Conservation (phyloP, 345 rosid species). For the Gossypium longicalyx region DNA sequence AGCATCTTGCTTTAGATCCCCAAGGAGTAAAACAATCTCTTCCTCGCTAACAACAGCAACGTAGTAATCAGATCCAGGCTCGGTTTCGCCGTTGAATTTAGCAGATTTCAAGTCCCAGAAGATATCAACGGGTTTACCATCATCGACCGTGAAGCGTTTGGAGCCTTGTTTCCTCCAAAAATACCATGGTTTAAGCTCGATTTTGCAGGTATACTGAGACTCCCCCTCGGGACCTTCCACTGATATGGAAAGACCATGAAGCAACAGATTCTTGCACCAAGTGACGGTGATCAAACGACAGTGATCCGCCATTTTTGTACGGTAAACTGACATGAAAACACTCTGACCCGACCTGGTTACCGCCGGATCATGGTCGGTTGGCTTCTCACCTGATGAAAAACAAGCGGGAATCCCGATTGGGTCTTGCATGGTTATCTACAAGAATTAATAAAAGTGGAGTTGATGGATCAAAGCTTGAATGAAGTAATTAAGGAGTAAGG, state of each 20-base stretch:
- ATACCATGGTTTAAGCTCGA: slow-evolving; percentile 73
- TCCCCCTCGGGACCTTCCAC: slow-evolving; percentile 46
- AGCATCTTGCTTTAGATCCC: slow-evolving; percentile 70
- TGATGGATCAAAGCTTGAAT: slow-evolving; percentile 2
- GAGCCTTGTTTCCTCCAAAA: slow-evolving; percentile 78
- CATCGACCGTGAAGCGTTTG: slow-evolving; percentile 44
- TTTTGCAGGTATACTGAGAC: slow-evolving; percentile 44
- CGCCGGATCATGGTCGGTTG: slow-evolving; percentile 33
- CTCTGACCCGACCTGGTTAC: slow-evolving; percentile 63
- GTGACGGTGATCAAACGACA: slow-evolving; percentile 55
- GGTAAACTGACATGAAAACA: slow-evolving; percentile 54
- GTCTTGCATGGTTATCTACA: slow-evolving; percentile 41
- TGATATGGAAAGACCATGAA: slow-evolving; percentile 55
- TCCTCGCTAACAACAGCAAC: slow-evolving; percentile 73
- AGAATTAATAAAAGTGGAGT: too few species aligned
- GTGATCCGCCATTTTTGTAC: slow-evolving; percentile 53
- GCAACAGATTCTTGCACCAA: slow-evolving; percentile 65
- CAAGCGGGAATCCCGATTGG: slow-evolving; percentile 61
- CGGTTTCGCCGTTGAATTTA: slow-evolving; percentile 62
- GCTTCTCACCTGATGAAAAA: slow-evolving; percentile 51
- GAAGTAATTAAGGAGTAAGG: neutral
- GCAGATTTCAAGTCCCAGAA: slow-evolving; percentile 64
- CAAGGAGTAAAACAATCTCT: slow-evolving; percentile 74
- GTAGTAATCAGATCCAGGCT: slow-evolving; percentile 59
- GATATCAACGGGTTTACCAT: slow-evolving; percentile 43